Percentiles rank a stretch among this genome's conserved stretches.
These are phyloP conservation scores for Candida railenensis DNA, from an alignment of 805 yeast species.

Conservation along the genomic window DNA sequence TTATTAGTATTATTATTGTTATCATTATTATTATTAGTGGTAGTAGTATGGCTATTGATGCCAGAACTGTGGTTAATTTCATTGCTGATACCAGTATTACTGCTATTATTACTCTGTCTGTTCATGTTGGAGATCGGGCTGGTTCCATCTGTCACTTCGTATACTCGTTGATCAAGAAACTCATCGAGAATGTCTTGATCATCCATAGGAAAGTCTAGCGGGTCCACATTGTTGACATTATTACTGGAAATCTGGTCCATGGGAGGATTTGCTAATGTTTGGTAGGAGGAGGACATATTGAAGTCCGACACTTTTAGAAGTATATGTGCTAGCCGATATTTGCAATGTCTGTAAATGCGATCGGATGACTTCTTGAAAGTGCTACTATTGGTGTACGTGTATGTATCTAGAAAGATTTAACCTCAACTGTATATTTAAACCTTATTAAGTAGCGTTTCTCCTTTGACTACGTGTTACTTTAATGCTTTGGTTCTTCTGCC, in stretches of 20 bases:
- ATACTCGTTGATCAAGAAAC: slow-evolving; percentile 52
- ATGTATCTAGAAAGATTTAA: too few species aligned
- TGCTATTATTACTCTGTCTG: not conserved
- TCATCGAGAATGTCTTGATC: slow-evolving; percentile 57
- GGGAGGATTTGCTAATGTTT: not conserved
- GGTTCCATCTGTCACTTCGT: slow-evolving; percentile 29
- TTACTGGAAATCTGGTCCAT: not conserved
- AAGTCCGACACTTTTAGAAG: not conserved
- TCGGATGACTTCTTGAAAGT: too few species aligned
- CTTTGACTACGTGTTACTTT: not conserved
- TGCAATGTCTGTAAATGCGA: too few species aligned
- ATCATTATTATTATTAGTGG: not conserved
- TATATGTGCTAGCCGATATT: too few species aligned
- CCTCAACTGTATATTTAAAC: too few species aligned
- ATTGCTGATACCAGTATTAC: not conserved
- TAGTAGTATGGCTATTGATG: not conserved
- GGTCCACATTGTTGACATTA: not conserved
- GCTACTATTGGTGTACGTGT: too few species aligned
- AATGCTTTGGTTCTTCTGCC: not conserved
- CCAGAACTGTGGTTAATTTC: not conserved
- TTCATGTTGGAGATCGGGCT: not conserved
- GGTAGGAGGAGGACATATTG: too few species aligned
- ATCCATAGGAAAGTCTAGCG: slow-evolving; percentile 13
- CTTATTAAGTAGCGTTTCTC: too few species aligned
- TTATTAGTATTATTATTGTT: not conserved